These are phyloP conservation scores for Haplosporangium gracile DNA, from an alignment of 192 early-diverging fungal species.

Conservation along the genomic window DNA sequence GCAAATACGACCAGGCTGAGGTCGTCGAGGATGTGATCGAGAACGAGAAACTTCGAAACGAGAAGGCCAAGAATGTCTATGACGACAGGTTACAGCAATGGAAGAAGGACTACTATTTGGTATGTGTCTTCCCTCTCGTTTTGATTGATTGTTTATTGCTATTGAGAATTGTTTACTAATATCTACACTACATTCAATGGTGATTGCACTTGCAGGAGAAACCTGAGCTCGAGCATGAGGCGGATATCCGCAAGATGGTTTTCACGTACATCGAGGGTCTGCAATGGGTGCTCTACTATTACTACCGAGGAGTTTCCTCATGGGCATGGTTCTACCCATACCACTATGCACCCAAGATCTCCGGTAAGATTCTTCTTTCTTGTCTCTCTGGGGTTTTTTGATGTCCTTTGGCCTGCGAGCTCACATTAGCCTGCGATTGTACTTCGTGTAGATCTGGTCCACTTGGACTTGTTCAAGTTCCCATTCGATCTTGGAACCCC, in stretches of 20 bases:
- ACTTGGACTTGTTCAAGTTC: constrained; percentile 70
- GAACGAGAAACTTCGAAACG: constrained; percentile 58
- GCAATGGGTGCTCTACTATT: constrained; percentile 98
- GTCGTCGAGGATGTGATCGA: constrained; percentile 64
- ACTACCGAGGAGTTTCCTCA: constrained; percentile 94
- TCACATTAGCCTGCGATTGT: neutral
- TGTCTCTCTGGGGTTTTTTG: neutral
- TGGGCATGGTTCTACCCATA: constrained; percentile 99
- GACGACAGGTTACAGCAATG: constrained; percentile 76
- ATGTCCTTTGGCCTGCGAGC: neutral
- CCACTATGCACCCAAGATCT: constrained; percentile 96
- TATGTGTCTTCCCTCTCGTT: constrained; percentile 44
- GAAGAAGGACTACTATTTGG: constrained; percentile 69
- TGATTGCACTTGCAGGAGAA: constrained; percentile 36
- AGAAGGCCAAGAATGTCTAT: constrained; percentile 83
- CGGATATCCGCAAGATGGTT: constrained; percentile 71
- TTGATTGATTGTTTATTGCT: neutral
- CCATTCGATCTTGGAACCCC: constrained; percentile 87
- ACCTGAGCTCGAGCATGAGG: constrained; percentile 56
- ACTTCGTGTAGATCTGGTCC: constrained; percentile 57
- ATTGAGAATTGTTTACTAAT: neutral
- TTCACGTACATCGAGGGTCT: constrained; percentile 91
- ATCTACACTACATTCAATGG: neutral
- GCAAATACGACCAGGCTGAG: constrained; percentile 65
- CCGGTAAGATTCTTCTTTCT: constrained; percentile 68